Conservation (phyloP, 202 grass and related monocot genomes). For the Zoysia matrella region DNA sequence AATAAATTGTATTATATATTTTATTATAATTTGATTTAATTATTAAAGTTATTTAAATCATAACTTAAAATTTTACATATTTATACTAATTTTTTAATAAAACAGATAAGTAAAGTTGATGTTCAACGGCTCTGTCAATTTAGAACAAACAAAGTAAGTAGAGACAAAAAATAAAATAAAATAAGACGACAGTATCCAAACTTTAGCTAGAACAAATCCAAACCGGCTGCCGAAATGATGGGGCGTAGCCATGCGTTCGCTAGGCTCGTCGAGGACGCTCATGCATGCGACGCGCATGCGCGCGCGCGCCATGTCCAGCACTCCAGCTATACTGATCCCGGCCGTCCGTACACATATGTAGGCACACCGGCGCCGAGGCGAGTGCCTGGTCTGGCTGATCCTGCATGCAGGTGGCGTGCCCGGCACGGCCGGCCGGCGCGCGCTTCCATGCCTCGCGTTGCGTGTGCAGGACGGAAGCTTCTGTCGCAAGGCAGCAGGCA, state of each 20-base stretch:
- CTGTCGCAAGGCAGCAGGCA: not conserved
- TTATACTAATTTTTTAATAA: no score
- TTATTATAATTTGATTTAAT: no score
- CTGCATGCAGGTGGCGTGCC: not conserved
- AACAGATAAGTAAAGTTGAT: no score
- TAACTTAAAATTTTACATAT: no score
- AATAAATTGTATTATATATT: no score
- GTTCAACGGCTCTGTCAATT: no score
- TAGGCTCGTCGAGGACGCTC: not conserved
- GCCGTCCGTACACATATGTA: not conserved
- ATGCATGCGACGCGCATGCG: not conserved
- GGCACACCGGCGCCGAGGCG: not conserved
- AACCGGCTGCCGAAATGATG: constrained; percentile 3
- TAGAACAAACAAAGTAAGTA: no score
- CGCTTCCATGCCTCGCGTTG: not conserved
- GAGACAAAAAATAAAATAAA: no score
- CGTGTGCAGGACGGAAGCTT: constrained; percentile 22
- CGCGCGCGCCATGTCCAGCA: not conserved
- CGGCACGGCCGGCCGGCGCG: not conserved
- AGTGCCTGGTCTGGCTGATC: not conserved
- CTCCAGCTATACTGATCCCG: not conserved
- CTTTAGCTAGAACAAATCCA: no score
- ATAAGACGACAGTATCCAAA: no score
- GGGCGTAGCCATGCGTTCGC: not conserved
- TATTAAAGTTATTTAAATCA: no score